phyloP scores from a whole-genome alignment of 805 yeast species.

The Yamadazyma tumulicola region DNA sequence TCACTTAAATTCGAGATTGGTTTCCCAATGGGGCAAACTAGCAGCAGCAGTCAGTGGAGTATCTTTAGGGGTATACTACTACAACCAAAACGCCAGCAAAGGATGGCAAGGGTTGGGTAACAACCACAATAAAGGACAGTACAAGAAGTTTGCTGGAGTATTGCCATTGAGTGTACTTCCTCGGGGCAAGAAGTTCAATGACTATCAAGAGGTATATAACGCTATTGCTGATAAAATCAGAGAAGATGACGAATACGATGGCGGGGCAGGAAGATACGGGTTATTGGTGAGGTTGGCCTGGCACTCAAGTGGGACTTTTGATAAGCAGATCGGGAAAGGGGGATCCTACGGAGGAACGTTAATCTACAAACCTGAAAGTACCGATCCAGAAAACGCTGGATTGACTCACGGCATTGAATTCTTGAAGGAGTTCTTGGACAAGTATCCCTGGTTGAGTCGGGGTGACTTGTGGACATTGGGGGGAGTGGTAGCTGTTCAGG shows the following conservation, averaged over 20 bases:
- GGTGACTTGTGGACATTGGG: conserved; percentile 81
- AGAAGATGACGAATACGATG: conserved; percentile 40
- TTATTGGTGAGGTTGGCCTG: conserved; percentile 36
- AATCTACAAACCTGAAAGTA: conserved; percentile 29
- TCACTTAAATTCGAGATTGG: too few relatives aligned
- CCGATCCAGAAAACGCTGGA: conserved; percentile 56
- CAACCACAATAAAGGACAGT: background rate
- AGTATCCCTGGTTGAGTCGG: conserved; percentile 67
- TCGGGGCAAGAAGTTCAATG: conserved; percentile 38
- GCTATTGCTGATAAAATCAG: conserved; percentile 64
- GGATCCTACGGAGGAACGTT: conserved; percentile 39
- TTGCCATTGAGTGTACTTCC: conserved; percentile 33
- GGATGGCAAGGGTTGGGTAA: too few relatives aligned
- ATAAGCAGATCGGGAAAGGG: conserved; percentile 23
- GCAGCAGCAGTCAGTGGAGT: too few relatives aligned
- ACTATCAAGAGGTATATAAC: conserved; percentile 65
- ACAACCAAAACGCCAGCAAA: too few relatives aligned
- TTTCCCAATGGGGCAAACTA: too few relatives aligned
- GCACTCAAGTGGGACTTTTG: conserved; percentile 36
- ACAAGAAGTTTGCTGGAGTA: conserved; percentile 16
- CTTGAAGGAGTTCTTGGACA: conserved; percentile 51
- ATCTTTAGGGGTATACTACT: too few relatives aligned
- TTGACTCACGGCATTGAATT: conserved; percentile 54
- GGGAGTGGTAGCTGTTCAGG: conserved; percentile 77
- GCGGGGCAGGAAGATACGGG: conserved; percentile 37